A percentile compares a stretch with the other conserved stretches of the same genome.
These are phyloP conservation scores for Paecilomyces formosus DNA, from an alignment of 2,329 filamentous ascomycete genomes.

Conservation along the genomic window DNA sequence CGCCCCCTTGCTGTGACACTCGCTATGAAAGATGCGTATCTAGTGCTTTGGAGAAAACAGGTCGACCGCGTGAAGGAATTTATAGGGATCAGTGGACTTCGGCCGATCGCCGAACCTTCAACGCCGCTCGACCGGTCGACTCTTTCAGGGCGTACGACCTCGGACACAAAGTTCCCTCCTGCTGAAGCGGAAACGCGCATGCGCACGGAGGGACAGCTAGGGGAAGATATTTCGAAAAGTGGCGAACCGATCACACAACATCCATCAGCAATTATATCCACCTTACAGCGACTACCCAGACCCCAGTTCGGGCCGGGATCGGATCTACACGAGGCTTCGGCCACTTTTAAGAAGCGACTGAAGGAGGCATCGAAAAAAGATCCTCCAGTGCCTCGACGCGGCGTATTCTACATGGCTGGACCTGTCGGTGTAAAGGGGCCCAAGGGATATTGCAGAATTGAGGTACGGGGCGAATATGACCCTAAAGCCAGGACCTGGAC, in stretches of 20 bases:
- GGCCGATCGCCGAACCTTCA: slow-evolving; percentile 8
- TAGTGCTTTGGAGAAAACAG: slow-evolving; percentile 20
- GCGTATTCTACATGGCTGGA: slow-evolving; percentile 26
- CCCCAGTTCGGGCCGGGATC: slow-evolving; percentile 26
- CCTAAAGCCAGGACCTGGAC: slow-evolving; percentile 21
- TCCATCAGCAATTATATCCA: slow-evolving; percentile 22
- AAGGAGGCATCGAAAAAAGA: slow-evolving; percentile 14
- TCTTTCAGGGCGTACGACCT: slow-evolving; percentile 7
- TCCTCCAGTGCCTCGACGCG: slow-evolving; percentile 18
- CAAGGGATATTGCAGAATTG: slow-evolving; percentile 26
- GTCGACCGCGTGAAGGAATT: slow-evolving; percentile 15
- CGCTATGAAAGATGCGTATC: slow-evolving; percentile 26
- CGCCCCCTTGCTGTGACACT: slow-evolving; percentile 23
- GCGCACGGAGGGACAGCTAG: slow-evolving; percentile 7
- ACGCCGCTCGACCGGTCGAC: slow-evolving; percentile 6
- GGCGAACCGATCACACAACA: slow-evolving; percentile 11
- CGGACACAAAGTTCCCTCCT: slow-evolving; percentile 11
- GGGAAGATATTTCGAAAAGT: slow-evolving; percentile 9
- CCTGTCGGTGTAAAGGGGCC: slow-evolving; percentile 26
- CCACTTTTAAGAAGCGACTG: slow-evolving; percentile 24
- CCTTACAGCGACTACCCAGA: slow-evolving; percentile 25
- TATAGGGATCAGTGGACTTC: slow-evolving; percentile 5
- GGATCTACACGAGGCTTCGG: slow-evolving; percentile 23
- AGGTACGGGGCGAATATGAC: slow-evolving; percentile 30
- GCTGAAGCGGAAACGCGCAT: slow-evolving; percentile 11